Percentiles rank a stretch among this genome's conserved stretches.
These are phyloP conservation scores for Microcyclosporella mali DNA, from an alignment of 2,329 filamentous ascomycete species.

Conservation along the genomic window DNA sequence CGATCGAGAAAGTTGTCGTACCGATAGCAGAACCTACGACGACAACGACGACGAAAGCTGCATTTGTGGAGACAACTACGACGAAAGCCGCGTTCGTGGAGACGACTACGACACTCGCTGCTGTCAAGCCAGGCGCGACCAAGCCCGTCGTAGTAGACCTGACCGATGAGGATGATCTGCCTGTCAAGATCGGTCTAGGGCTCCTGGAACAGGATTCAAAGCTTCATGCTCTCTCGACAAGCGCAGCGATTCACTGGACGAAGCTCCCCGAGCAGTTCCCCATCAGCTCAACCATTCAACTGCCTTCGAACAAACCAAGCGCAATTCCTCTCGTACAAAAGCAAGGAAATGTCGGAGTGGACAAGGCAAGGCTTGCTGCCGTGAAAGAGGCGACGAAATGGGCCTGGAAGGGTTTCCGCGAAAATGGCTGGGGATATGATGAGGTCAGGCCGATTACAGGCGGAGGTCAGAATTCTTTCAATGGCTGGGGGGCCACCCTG, in stretches of 20 bases:
- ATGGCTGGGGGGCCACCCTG: conserved; percentile 82
- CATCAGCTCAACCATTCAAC: conserved; percentile 64
- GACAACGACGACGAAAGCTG: background rate
- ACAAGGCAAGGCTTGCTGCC: conserved; percentile 55
- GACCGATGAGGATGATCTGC: background rate
- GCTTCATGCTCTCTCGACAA: conserved; percentile 1
- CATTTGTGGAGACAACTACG: conserved; percentile 1
- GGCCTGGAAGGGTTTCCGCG: conserved; percentile 76
- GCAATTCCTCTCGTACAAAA: conserved; percentile 71
- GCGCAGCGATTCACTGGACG: conserved; percentile 55
- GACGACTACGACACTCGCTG: too few species aligned
- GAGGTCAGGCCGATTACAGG: conserved; percentile 71
- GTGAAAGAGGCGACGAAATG: conserved; percentile 70
- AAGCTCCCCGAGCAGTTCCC: conserved; percentile 65
- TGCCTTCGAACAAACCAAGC: conserved; percentile 67
- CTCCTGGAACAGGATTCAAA: conserved; percentile 5
- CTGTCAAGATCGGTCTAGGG: conserved; percentile 6
- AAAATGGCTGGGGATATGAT: conserved; percentile 77
- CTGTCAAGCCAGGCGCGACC: conserved; percentile 1
- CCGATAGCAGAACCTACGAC: conserved; percentile 4
- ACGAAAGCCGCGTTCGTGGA: background rate
- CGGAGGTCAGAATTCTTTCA: conserved; percentile 70
- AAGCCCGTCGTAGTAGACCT: background rate
- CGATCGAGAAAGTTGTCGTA: conserved; percentile 1
- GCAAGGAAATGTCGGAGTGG: conserved; percentile 57